phyloP scores from a whole-genome alignment of 2,329 filamentous ascomycete species.

The Berkeleyomyces basicola region DNA sequence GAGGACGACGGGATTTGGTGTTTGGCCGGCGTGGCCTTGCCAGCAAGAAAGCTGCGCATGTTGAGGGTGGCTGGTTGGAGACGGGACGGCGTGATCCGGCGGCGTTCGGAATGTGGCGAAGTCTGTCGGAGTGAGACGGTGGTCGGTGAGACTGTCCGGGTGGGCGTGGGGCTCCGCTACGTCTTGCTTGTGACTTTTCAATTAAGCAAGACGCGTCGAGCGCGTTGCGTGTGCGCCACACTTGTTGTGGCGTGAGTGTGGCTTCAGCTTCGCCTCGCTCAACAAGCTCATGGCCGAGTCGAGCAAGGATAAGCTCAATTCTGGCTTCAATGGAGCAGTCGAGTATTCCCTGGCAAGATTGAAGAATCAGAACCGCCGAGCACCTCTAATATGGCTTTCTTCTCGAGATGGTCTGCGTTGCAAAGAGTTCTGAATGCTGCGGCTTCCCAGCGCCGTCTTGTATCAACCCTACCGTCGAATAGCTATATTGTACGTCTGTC shows the following conservation, averaged over 20 bases:
- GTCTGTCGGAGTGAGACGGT: background rate
- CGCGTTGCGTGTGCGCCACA: constrained; percentile 8
- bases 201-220: constrained; percentile 8
- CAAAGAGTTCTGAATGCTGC: background rate
- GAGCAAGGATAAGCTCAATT: constrained; percentile 2
- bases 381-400: background rate
- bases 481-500: constrained; percentile 33
- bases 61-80: background rate
- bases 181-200: background rate
- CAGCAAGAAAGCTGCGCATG: constrained; percentile 14
- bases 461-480: constrained; percentile 35
- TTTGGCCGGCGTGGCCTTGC: constrained; percentile 13
- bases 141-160: background rate
- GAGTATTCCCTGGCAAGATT: background rate
- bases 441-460: constrained; percentile 11
- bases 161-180: background rate
- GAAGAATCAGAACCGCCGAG: background rate
- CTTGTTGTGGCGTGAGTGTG: background rate
- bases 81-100: background rate
- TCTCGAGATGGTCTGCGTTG: background rate
- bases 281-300: background rate
- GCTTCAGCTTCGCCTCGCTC: background rate
- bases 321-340: background rate
- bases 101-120: background rate
- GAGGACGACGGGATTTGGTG: constrained; percentile 31